Base-by-base conservation (phyloP, 805 yeast species). In the Ogataea glucozyma region DNA sequence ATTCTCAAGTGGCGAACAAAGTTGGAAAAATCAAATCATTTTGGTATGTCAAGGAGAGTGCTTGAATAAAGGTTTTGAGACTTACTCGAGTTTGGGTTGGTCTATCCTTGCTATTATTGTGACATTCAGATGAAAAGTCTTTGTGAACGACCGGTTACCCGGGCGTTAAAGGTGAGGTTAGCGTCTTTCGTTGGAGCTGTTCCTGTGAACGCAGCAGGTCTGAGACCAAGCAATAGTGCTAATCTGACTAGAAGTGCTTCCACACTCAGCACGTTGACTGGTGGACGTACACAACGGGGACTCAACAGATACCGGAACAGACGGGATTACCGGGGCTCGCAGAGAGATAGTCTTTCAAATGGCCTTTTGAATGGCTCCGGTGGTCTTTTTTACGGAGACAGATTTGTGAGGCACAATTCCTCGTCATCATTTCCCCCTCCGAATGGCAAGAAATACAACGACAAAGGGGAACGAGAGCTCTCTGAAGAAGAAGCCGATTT, bases 401-500 rank as follows among this genome's bases (percentile, higher is more conserved):
- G 11, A 16, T 23, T 32, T 33, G 40, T 41, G 33, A 54, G 48
- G 22, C 41, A 24, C 44, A 49, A 53, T 21, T 53, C 60, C 4
- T 38, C 45, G 6, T 36, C 41, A 6, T 24, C 18, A 26, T 38
- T 21, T 5, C 41, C 46, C 14, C 31, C 38, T 20, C 22, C 22
- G 4, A 20, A 34, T 12, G 26, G 30, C 7, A 29, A 40, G 16
- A 53, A 55, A 31, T 52, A 42, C 38, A 55, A 62, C 43, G 41
- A 40, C n/a, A 51, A 52, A 16, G 62, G 63, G 10, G 58, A 61
- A 34, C 44, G 65, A 31, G 56, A 54, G 22, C 44, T 56, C 18
- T 41, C 55, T 7, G 58, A 56, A 34, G 64, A 58, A 32, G 66
- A 63, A 37, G 61, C 64, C 2, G 41, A 42, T 23, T 38, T 38